Conservation (phyloP, 352 stramenopile species). For the Phytophthora boehmeriae region DNA sequence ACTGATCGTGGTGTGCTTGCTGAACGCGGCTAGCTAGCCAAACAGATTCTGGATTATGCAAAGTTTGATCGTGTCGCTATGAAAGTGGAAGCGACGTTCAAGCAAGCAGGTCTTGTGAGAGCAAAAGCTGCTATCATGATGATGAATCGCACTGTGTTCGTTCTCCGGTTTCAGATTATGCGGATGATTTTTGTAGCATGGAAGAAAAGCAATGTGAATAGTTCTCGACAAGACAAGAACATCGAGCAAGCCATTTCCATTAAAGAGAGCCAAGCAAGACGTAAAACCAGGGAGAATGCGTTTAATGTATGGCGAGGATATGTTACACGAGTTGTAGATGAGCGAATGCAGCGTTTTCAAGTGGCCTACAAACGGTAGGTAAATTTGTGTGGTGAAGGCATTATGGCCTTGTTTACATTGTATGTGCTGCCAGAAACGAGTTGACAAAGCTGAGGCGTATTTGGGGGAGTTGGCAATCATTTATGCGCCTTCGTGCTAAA, state of each 20-base stretch:
- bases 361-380: slow-evolving; percentile 55
- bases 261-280: slow-evolving; percentile 62
- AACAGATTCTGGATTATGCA: slow-evolving; percentile 76
- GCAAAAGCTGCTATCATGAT: slow-evolving; percentile 82
- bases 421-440: slow-evolving; percentile 47
- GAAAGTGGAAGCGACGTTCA: slow-evolving; percentile 76
- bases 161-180: slow-evolving; percentile 63
- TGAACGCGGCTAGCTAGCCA: slow-evolving; percentile 46
- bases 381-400: not conserved
- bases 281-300: slow-evolving; percentile 45
- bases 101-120: slow-evolving; percentile 77
- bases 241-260: slow-evolving; percentile 74
- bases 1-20: no score
- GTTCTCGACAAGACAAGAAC: slow-evolving; percentile 46
- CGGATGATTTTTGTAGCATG: slow-evolving; percentile 82
- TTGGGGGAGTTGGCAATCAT: slow-evolving; percentile 58
- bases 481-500: slow-evolving; percentile 54
- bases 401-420: not conserved
- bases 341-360: slow-evolving; percentile 64
- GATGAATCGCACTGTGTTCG: slow-evolving; percentile 72
- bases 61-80: slow-evolving; percentile 82
- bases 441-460: slow-evolving; percentile 44
- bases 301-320: slow-evolving; percentile 72
- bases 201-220: slow-evolving; percentile 68
- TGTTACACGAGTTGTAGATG: slow-evolving; percentile 53